phyloP scores from a whole-genome alignment of 2,329 filamentous ascomycete species.

The Zymoseptoria tritici region DNA sequence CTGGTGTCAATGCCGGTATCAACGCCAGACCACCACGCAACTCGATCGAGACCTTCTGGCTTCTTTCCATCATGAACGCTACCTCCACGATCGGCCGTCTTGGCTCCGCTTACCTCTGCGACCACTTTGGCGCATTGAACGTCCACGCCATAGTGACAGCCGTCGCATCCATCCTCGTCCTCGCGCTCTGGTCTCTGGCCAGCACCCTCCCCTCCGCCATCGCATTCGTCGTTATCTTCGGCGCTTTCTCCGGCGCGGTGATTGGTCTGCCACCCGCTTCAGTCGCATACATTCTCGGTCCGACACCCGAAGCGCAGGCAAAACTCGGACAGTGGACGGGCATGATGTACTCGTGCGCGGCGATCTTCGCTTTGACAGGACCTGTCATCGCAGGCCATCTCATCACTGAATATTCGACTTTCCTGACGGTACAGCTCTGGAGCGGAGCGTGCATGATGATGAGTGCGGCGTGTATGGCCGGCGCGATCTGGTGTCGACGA shows the following conservation, averaged over 20 bases:
- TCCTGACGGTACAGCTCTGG: constrained; percentile 43
- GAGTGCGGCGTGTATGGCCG: constrained; percentile 36
- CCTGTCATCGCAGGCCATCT: constrained; percentile 43
- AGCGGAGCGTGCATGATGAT: constrained; percentile 37
- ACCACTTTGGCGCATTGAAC: constrained; percentile 39
- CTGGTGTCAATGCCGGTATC: constrained; percentile 14
- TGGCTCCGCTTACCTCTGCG: constrained; percentile 38
- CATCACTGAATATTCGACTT: constrained; percentile 35
- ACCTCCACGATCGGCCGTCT: constrained; percentile 42
- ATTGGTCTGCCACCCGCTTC: constrained; percentile 45
- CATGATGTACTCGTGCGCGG: constrained; percentile 45
- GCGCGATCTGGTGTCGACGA: constrained; percentile 15
- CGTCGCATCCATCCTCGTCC: constrained; percentile 36
- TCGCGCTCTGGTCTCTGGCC: constrained; percentile 39
- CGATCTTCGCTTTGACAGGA: constrained; percentile 39
- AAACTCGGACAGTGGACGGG: constrained; percentile 47
- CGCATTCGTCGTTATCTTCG: constrained; percentile 43
- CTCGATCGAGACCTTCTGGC: constrained; percentile 41
- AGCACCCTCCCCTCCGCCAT: constrained; percentile 34
- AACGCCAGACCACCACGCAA: constrained; percentile 17
- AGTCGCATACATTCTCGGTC: constrained; percentile 40
- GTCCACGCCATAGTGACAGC: constrained; percentile 40
- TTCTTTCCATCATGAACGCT: constrained; percentile 45
- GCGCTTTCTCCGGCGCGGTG: constrained; percentile 42
- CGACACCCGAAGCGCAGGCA: constrained; percentile 24